phyloP scores from a whole-genome alignment of 768 basidiomycete genomes.

The Pilatotrama ljubarskyi region DNA sequence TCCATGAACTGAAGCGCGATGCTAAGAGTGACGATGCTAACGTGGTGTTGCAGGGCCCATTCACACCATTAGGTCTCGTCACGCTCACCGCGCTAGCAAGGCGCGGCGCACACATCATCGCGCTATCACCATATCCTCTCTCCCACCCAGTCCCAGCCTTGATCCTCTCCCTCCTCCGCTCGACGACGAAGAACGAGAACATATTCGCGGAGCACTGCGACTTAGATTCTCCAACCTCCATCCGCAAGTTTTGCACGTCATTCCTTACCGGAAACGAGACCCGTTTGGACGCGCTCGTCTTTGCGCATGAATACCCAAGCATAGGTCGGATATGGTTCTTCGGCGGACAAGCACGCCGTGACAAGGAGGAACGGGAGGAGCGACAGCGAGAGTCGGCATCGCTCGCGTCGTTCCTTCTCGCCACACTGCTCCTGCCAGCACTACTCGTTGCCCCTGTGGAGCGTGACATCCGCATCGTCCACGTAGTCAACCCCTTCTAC shows the following conservation, averaged over 20 bases:
- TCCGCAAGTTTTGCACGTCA: constrained; percentile 66
- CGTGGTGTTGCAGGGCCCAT: constrained; percentile 56
- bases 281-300: constrained; percentile 76
- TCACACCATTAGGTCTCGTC: constrained; percentile 72
- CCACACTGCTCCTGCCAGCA: constrained; percentile 76
- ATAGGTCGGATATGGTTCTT: constrained; percentile 49
- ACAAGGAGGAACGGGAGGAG: constrained; percentile 27
- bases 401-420: constrained; percentile 74
- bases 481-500: constrained; percentile 87
- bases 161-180: constrained; percentile 65
- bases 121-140: constrained; percentile 62
- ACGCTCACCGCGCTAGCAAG: constrained; percentile 65
- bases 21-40: not conserved
- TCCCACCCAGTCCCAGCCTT: constrained; percentile 54
- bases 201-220: constrained; percentile 83
- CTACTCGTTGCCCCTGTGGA: constrained; percentile 84
- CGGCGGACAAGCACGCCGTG: constrained; percentile 27
- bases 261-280: constrained; percentile 68
- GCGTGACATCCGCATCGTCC: constrained; percentile 87
- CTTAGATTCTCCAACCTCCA: constrained; percentile 60
- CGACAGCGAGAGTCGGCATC: constrained; percentile 48
- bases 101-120: constrained; percentile 79
- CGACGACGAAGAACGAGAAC: constrained; percentile 69
- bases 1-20: no score
- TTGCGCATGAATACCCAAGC: constrained; percentile 74